A percentile compares a stretch with the other conserved stretches of the same genome.
These are phyloP conservation scores for Nadsonia commutata DNA, from an alignment of 1,139 yeast genomes.

Conservation along the genomic window DNA sequence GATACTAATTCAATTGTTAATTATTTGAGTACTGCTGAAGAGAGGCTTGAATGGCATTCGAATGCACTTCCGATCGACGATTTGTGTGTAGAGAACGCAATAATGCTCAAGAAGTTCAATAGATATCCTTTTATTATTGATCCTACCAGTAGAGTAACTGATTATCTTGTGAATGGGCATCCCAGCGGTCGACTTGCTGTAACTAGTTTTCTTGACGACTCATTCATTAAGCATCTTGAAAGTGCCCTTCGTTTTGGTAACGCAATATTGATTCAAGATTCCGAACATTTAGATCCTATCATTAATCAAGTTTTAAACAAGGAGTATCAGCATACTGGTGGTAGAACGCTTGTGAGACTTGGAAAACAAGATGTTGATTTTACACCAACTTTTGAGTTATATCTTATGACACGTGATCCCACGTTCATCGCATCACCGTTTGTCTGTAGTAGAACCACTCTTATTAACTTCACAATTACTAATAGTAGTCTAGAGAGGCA, in stretches of 20 bases:
- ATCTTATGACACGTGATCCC: constrained; percentile 48
- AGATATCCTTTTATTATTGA: constrained; percentile 55
- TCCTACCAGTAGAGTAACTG: constrained; percentile 41
- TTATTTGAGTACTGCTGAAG: constrained; percentile 29
- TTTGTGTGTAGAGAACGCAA: constrained; percentile 47
- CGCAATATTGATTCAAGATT: constrained; percentile 53
- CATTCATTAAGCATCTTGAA: constrained; percentile 56
- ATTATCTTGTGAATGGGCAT: constrained; percentile 26
- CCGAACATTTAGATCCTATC: constrained; percentile 68
- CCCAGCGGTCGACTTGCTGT: constrained; percentile 29
- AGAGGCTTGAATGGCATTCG: constrained; percentile 37
- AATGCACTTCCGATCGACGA: constrained; percentile 43
- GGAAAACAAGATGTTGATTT: constrained; percentile 56
- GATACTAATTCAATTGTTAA: constrained; percentile 23
- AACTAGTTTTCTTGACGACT: constrained; percentile 62
- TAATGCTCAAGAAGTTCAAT: constrained; percentile 30
- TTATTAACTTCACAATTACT: constrained; percentile 62
- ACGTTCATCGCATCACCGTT: constrained; percentile 31
- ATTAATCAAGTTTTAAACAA: constrained; percentile 45
- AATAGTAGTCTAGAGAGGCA: constrained; percentile 50
- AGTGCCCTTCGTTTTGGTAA: constrained; percentile 81
- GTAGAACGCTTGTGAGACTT: constrained; percentile 45
- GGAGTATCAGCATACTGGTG: constrained; percentile 56
- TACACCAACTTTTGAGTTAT: constrained; percentile 47
- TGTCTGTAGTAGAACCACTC: constrained; percentile 43